Percentiles rank a stretch among this genome's conserved stretches.
phyloP scores from a whole-genome alignment of 768 basidiomycete species.

The Rhodotorula diobovata region DNA sequence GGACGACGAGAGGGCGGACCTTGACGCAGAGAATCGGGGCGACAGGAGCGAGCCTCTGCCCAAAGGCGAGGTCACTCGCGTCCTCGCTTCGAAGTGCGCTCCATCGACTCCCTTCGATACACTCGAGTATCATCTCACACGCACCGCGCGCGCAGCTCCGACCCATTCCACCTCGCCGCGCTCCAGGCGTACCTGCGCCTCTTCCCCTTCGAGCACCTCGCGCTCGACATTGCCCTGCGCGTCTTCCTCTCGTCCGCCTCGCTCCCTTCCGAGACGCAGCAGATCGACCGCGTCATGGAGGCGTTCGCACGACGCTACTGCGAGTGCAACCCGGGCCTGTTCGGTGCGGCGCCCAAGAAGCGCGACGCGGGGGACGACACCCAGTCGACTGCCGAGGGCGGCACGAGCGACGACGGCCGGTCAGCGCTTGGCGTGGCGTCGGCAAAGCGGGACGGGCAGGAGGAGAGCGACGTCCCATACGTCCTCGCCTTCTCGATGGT shows the following conservation, averaged over 20 bases:
- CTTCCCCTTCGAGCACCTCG: slow-evolving; percentile 72
- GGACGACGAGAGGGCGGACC: too few species aligned
- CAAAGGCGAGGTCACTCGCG: slow-evolving; percentile 64
- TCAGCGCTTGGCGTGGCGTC: too few species aligned
- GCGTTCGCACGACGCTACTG: slow-evolving; percentile 83
- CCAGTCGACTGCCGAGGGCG: slow-evolving; percentile 44
- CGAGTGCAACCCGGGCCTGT: slow-evolving; percentile 74
- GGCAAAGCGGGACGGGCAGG: background rate
- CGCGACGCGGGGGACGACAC: slow-evolving; percentile 1
- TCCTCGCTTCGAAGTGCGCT: slow-evolving; percentile 73
- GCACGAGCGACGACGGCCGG: background rate
- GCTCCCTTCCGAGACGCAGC: slow-evolving; percentile 91
- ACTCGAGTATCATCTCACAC: background rate
- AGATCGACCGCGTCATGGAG: slow-evolving; percentile 96
- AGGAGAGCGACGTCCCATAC: slow-evolving; percentile 66
- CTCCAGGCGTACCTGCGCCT: slow-evolving; percentile 65
- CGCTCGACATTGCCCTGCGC: slow-evolving; percentile 86
- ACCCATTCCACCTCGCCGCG: slow-evolving; percentile 64
- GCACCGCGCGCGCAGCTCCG: slow-evolving; percentile 55
- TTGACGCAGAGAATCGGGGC: background rate
- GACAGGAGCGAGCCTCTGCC: slow-evolving; percentile 1
- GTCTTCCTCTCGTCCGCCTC: slow-evolving; percentile 84
- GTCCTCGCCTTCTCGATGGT: slow-evolving; percentile 95
- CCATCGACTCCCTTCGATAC: background rate
- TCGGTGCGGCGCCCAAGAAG: slow-evolving; percentile 44